phyloP scores from a whole-genome alignment of 257 asterid genomes.

The Handroanthus guayacan region DNA sequence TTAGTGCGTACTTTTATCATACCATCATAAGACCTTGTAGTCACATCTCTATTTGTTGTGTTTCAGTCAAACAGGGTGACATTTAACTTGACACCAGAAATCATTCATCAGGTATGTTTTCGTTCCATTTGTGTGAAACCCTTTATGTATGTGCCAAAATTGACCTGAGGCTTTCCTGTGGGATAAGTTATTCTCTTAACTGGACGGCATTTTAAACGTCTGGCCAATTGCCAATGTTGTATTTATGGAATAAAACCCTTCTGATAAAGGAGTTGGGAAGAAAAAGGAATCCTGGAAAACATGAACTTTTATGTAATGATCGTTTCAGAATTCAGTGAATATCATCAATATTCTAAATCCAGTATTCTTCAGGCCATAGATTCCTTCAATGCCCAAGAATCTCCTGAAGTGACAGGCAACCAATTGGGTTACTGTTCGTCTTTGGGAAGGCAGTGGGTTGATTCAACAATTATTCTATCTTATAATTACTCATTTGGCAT shows the following conservation, averaged over 20 bases:
- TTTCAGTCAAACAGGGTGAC: slow-evolving; percentile 94
- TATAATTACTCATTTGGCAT: slow-evolving; percentile 2
- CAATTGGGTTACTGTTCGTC: neutral
- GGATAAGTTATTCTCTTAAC: slow-evolving; percentile 24
- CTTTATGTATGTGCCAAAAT: slow-evolving; percentile 14
- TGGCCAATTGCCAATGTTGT: slow-evolving; percentile 1
- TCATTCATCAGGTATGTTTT: slow-evolving; percentile 85
- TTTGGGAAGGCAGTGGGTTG: slow-evolving; percentile 18
- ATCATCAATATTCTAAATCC: slow-evolving; percentile 12
- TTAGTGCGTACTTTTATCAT: slow-evolving; percentile 22
- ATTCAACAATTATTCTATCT: neutral
- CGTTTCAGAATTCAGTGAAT: neutral
- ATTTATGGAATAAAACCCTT: slow-evolving; percentile 10
- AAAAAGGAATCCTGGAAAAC: slow-evolving; percentile 25
- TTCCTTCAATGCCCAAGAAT: slow-evolving; percentile 2
- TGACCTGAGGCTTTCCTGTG: slow-evolving; percentile 19
- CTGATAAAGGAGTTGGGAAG: slow-evolving; percentile 14
- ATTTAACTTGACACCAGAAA: slow-evolving; percentile 95
- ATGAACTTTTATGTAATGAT: slow-evolving; percentile 11
- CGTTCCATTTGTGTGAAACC: neutral
- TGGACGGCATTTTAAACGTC: slow-evolving; percentile 12
- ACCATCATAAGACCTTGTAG: slow-evolving; percentile 30
- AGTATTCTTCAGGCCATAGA: slow-evolving; percentile 2
- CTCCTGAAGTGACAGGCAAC: slow-evolving; percentile 12
- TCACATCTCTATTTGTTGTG: slow-evolving; percentile 40